phyloP scores from a whole-genome alignment of 805 yeast genomes.

The Soucietia sequanensis region DNA sequence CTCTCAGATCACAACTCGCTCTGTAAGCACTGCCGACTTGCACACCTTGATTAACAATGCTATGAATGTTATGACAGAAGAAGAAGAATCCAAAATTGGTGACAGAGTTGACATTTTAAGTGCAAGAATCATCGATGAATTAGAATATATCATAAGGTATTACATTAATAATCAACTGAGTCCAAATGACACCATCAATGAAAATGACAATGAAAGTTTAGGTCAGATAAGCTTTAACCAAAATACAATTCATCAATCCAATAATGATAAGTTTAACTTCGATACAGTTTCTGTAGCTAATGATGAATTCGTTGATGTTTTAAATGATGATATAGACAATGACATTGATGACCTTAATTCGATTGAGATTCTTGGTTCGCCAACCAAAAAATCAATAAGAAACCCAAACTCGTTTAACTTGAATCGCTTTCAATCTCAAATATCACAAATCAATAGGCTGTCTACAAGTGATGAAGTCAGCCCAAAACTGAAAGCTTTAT shows the following conservation, averaged over 20 bases:
- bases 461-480: not conserved
- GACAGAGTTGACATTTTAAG: conserved; percentile 60
- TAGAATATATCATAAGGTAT: conserved; percentile 52
- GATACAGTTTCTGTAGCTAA: not conserved
- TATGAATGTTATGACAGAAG: conserved; percentile 11
- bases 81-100: conserved; percentile 18
- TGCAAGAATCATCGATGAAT: conserved; percentile 69
- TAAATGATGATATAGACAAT: conserved; percentile 6
- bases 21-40: conserved; percentile 9
- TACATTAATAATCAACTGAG: conserved; percentile 28
- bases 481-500: not conserved
- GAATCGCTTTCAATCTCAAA: too few species aligned
- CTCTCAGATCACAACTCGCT: too few species aligned
- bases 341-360: conserved; percentile 1
- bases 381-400: conserved; percentile 10
- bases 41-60: conserved; percentile 16
- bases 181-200: conserved; percentile 15
- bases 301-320: conserved; percentile 10
- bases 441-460: too few species aligned
- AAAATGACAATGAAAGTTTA: conserved; percentile 13
- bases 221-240: not conserved
- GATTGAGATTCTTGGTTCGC: conserved; percentile 13
- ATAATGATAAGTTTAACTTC: not conserved
- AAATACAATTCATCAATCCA: conserved; percentile 1
- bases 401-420: not conserved